phyloP scores from a whole-genome alignment of 1,284 basidiomycete genomes.

The Apiotrichum gracile region DNA sequence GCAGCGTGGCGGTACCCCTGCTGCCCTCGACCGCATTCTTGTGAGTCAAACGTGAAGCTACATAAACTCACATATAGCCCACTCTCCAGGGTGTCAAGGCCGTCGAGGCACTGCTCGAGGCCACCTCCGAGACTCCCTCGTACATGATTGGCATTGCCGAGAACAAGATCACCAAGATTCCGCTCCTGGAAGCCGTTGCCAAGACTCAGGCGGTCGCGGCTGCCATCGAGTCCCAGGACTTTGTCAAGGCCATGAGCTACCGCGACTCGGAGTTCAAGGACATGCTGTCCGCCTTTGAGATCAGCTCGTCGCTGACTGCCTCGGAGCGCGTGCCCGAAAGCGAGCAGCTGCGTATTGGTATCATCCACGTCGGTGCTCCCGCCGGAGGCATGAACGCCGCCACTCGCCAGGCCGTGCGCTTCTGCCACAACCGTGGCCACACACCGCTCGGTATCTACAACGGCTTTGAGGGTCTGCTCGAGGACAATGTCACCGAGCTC shows the following conservation, averaged over 20 bases:
- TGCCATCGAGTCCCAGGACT: slow-evolving; percentile 79
- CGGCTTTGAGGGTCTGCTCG: slow-evolving; percentile 87
- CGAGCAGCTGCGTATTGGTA: slow-evolving; percentile 76
- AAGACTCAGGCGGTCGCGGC: slow-evolving; percentile 79
- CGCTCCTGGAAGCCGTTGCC: slow-evolving; percentile 85
- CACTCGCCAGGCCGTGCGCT: slow-evolving; percentile 86
- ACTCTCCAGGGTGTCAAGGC: slow-evolving; percentile 93
- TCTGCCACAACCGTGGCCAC: slow-evolving; percentile 88
- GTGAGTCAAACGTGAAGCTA: slow-evolving; percentile 49
- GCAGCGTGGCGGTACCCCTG: slow-evolving; percentile 88
- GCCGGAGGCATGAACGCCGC: slow-evolving; percentile 99
- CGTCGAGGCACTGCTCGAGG: slow-evolving; percentile 80
- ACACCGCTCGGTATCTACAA: slow-evolving; percentile 87
- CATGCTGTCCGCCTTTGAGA: slow-evolving; percentile 73
- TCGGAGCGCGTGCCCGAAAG: slow-evolving; percentile 59
- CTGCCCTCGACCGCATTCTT: slow-evolving; percentile 85
- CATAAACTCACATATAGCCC: slow-evolving; percentile 54
- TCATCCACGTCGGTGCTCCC: slow-evolving; percentile 93
- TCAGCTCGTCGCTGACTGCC: slow-evolving; percentile 61
- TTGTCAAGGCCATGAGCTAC: slow-evolving; percentile 76
- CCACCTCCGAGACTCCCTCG: slow-evolving; percentile 82
- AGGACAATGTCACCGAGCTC: slow-evolving; percentile 77
- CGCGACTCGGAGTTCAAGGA: slow-evolving; percentile 91
- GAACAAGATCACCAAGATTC: slow-evolving; percentile 89
- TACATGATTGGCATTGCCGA: slow-evolving; percentile 97